Base-by-base conservation (phyloP, 1,284 basidiomycete genomes). In the Waitea zeae region DNA sequence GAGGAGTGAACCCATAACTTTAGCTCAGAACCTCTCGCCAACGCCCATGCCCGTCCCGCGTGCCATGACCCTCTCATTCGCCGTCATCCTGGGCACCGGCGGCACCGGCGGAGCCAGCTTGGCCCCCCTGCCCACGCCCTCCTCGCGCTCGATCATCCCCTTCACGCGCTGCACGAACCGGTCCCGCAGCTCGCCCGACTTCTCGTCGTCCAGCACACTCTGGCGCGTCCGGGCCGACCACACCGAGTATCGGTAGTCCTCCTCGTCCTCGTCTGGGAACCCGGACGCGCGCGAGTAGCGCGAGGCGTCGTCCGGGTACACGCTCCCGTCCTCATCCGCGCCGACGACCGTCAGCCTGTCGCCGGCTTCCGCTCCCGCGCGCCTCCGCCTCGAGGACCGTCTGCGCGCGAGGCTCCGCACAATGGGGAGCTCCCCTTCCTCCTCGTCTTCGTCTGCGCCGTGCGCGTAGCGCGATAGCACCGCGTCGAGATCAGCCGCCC, bases 161-260 rank as follows among this genome's bases (percentile, higher is more conserved):
- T 64, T 65, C 12, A 73, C 64, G 15, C 62, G 50, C 41, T 53
- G 43, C 31, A 73, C 50, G 41, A 75, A 62, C 43, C 59, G 49
- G 30, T 61, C 57, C 35, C 70, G 53, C 37, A 61, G 55, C 39
- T 54, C 49, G 39, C 58, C 63, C 45, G 67, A 72, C 45, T 57
- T 59, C 33, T 69, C 63, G 15, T 53, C 48, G 41, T 74, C 69
- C 42, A 74, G 40, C 39, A 74, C 57, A 44, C 69, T 70, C 29
- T 50, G 51, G 5, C 64, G 63, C 39, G 61, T 64, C 34, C 62
- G 61, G 19, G 59, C 42, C 22, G 41, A 45, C 38, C 49, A 67
- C 39, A 56, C 55, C 36, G 61, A 64, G 47, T 58, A 61, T 26
- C 59, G 53, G 38, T 52, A 53, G 12, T 47, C 53, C 20, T 51